phyloP scores from a whole-genome alignment of 192 early-diverging fungal genomes.

The Coemansia sp. region DNA sequence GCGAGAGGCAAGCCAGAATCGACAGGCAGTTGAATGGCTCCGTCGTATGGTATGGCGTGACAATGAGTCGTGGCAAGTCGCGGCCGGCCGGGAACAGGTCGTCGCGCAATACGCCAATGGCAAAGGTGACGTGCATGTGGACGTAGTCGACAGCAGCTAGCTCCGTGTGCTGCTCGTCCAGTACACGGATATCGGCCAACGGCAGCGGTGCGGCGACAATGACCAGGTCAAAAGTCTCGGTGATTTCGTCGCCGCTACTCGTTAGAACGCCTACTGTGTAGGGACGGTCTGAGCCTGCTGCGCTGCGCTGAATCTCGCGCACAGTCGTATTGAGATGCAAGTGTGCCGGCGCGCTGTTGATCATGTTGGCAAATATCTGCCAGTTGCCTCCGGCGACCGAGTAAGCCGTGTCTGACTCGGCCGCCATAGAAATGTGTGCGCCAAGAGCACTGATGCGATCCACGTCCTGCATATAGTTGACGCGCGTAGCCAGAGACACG shows the following conservation, averaged over 20 bases:
- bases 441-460: slow-evolving; percentile 19
- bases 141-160: slow-evolving; percentile 12
- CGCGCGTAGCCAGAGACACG: slow-evolving; percentile 33
- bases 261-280: neutral
- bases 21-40: slow-evolving; percentile 39
- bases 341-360: slow-evolving; percentile 8
- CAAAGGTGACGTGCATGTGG: slow-evolving; percentile 35
- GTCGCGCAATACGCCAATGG: slow-evolving; percentile 19
- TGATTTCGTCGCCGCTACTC: neutral
- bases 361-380: slow-evolving; percentile 30
- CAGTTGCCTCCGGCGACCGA: slow-evolving; percentile 41
- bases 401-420: slow-evolving; percentile 23
- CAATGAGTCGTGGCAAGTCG: slow-evolving; percentile 17
- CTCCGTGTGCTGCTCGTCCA: slow-evolving; percentile 1
- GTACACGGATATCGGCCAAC: slow-evolving; percentile 7
- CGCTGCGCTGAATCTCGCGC: slow-evolving; percentile 1
- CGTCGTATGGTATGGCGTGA: slow-evolving; percentile 28
- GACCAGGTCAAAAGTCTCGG: slow-evolving; percentile 18
- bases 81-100: slow-evolving; percentile 17
- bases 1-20: slow-evolving; percentile 27
- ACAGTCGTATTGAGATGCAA: slow-evolving; percentile 17
- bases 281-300: neutral
- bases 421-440: slow-evolving; percentile 40
- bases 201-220: slow-evolving; percentile 32
- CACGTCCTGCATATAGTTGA: slow-evolving; percentile 47